Percentiles rank a stretch among this genome's conserved stretches.
These are phyloP conservation scores for Beauveria australis DNA, from an alignment of 2,329 filamentous ascomycete genomes.

Conservation along the genomic window DNA sequence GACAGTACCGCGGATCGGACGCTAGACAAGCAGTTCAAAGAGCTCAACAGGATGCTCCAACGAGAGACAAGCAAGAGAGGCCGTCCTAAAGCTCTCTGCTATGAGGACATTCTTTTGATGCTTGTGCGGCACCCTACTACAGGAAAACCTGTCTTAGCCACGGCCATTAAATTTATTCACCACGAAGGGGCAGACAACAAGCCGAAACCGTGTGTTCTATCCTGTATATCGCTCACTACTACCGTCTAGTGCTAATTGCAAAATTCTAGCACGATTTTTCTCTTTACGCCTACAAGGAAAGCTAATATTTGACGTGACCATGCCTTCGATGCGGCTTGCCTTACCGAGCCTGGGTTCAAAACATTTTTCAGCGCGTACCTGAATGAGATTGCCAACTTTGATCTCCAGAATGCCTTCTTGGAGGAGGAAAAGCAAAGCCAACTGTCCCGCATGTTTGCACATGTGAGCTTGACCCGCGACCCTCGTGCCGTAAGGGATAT, in stretches of 20 bases:
- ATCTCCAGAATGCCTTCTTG: conserved; percentile 23
- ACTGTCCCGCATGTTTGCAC: conserved; percentile 16
- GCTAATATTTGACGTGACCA: conserved; percentile 20
- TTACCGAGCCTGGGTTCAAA: conserved; percentile 19
- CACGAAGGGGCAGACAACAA: too few species aligned
- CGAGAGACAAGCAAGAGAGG: conserved; percentile 16
- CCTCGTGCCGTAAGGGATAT: conserved; percentile 21
- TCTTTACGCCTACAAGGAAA: conserved; percentile 18
- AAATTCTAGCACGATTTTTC: too few species aligned
- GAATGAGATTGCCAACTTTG: conserved; percentile 21
- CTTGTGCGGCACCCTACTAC: conserved; percentile 20
- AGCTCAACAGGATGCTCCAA: conserved; percentile 18
- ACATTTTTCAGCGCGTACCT: conserved; percentile 22
- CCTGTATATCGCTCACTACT: too few species aligned
- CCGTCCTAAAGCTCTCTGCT: conserved; percentile 22
- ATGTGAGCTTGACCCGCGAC: conserved; percentile 21
- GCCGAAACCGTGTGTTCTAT: too few species aligned
- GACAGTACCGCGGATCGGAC: not conserved
- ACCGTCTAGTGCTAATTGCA: too few species aligned
- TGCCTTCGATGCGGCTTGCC: conserved; percentile 18
- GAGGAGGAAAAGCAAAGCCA: conserved; percentile 17
- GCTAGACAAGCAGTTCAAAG: conserved; percentile 16
- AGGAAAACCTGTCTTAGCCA: not conserved
- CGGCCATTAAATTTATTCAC: too few species aligned
- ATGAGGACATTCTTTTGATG: conserved; percentile 23